Evolutionary conservation across 2,329 filamentous ascomycete species (phyloP).

Genomic region (Epichloe aotearoae): DNA sequence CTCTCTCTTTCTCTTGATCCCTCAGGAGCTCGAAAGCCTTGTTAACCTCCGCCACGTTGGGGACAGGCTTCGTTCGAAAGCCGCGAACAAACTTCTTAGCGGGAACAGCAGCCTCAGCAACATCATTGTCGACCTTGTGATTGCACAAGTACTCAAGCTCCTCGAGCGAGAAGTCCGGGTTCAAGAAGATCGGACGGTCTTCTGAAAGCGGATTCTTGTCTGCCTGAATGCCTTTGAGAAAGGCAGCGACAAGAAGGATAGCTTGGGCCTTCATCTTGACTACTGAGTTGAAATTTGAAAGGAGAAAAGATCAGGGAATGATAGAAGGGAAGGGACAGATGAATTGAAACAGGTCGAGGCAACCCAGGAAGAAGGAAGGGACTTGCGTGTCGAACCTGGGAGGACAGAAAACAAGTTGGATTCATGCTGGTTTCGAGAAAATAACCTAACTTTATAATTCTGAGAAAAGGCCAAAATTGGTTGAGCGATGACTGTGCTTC

Average conservation of each 20-base stretch:
- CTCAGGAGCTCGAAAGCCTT: too few relatives aligned
- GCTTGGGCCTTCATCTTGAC: constrained; percentile 1
- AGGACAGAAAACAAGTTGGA: not conserved
- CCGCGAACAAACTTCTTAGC: too few relatives aligned
- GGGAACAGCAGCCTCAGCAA: too few relatives aligned
- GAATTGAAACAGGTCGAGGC: not conserved
- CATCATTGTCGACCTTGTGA: too few relatives aligned
- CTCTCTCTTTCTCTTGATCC: too few relatives aligned
- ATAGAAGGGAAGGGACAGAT: not conserved
- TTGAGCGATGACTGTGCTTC: too few relatives aligned
- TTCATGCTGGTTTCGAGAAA: not conserved
- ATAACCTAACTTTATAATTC: not conserved
- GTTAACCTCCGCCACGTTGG: fast-evolving
- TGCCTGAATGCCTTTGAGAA: not conserved
- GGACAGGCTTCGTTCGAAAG: fast-evolving
- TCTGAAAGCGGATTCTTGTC: too few relatives aligned
- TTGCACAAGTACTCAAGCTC: too few relatives aligned
- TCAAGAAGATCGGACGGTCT: not conserved
- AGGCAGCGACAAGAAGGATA: not conserved
- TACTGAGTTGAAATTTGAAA: not conserved
- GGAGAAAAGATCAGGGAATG: not conserved
- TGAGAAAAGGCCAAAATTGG: not conserved
- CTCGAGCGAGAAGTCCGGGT: not conserved
- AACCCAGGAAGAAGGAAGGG: not conserved
- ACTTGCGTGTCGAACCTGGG: not conserved